Percentiles rank a stretch among this genome's conserved stretches.
phyloP scores from a whole-genome alignment of 2,329 filamentous ascomycete genomes.

The Diaporthe citrichinensis region DNA sequence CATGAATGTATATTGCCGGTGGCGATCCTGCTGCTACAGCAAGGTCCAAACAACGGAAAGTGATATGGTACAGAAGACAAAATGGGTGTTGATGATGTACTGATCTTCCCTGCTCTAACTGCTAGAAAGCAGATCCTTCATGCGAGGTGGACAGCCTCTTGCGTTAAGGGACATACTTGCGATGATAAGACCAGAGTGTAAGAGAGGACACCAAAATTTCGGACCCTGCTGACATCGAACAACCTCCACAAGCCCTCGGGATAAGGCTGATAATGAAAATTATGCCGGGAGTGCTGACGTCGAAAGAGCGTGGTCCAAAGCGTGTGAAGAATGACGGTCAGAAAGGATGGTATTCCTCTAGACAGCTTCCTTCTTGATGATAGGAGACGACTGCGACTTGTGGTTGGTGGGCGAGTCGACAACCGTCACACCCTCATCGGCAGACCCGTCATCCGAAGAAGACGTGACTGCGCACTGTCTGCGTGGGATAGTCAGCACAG shows the following conservation, averaged over 20 bases:
- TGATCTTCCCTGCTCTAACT: constrained; percentile 41
- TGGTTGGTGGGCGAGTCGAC: constrained; percentile 62
- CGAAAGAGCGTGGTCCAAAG: constrained; percentile 39
- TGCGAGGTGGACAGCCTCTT: constrained; percentile 40
- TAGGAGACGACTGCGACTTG: constrained; percentile 66
- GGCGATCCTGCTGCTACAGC: constrained; percentile 38
- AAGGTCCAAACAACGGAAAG: constrained; percentile 41
- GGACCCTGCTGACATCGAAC: constrained; percentile 42
- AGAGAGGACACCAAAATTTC: constrained; percentile 41
- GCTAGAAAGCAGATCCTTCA: constrained; percentile 39
- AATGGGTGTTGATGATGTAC: constrained; percentile 39
- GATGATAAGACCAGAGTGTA: constrained; percentile 42
- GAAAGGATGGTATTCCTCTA: constrained; percentile 48
- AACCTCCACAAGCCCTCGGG: constrained; percentile 40
- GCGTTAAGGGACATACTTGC: constrained; percentile 41
- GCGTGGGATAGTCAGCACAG: constrained; percentile 42
- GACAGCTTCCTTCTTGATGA: constrained; percentile 59
- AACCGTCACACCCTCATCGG: constrained; percentile 69
- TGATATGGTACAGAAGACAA: constrained; percentile 43
- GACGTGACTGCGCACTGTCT: constrained; percentile 58
- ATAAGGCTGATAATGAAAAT: constrained; percentile 42
- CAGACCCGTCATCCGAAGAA: constrained; percentile 62
- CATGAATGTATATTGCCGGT: constrained; percentile 41
- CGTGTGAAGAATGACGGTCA: constrained; percentile 44
- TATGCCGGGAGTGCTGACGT: constrained; percentile 41